These are phyloP conservation scores for Cryphonectria parasitica DNA, from an alignment of 2,329 filamentous ascomycete genomes.

Conservation along the genomic window DNA sequence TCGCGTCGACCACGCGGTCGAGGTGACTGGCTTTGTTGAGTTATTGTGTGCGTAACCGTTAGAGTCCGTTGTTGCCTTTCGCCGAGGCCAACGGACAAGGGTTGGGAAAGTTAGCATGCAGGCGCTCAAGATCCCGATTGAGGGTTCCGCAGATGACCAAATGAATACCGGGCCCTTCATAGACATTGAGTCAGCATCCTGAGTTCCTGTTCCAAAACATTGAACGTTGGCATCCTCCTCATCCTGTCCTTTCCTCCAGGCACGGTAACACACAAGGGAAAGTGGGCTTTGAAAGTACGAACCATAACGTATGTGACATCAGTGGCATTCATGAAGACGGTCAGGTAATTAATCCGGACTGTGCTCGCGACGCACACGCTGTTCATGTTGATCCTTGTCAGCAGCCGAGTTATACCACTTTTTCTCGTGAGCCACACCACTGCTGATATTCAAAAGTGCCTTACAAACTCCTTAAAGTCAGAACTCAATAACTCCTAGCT, in stretches of 20 bases:
- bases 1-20: background rate
- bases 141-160: slow-evolving; percentile 17
- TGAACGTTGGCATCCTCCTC: background rate
- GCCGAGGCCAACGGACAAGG: background rate
- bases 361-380: slow-evolving; percentile 15
- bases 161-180: slow-evolving; percentile 24
- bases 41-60: background rate
- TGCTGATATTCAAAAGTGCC: background rate
- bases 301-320: slow-evolving; percentile 29
- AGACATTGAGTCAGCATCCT: background rate
- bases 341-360: slow-evolving; percentile 13
- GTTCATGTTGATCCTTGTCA: background rate
- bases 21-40: background rate
- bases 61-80: background rate
- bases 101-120: slow-evolving; percentile 23
- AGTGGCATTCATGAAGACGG: slow-evolving; percentile 15
- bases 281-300: background rate
- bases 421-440: background rate
- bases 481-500: slow-evolving; percentile 25
- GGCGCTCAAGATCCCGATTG: slow-evolving; percentile 13
- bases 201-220: background rate
- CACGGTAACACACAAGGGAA: background rate
- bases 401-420: background rate
- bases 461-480: slow-evolving; percentile 28
- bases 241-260: background rate